Evolutionary conservation across 345 rosid genomes (phyloP).

Genomic region (Arabis hirsuta): DNA sequence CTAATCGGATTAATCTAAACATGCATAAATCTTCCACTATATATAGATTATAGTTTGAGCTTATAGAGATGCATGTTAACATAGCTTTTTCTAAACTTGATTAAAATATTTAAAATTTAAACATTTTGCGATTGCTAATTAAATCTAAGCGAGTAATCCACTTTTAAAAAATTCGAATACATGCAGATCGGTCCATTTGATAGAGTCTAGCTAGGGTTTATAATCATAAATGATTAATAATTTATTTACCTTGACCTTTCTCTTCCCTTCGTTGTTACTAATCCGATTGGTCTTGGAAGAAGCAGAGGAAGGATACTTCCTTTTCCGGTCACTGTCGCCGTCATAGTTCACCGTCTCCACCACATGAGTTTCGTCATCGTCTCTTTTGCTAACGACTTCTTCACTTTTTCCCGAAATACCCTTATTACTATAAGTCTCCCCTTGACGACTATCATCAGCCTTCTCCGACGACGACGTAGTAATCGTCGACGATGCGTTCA

Average conservation of each 20-base stretch:
- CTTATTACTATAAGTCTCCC: slow-evolving; percentile 48
- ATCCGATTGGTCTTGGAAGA: slow-evolving; percentile 42
- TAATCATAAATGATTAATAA: background rate
- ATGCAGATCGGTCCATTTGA: background rate
- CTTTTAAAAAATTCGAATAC: background rate
- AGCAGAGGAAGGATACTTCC: slow-evolving; percentile 54
- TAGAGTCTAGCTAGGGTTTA: slow-evolving; percentile 23
- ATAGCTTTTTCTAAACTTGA: slow-evolving; percentile 3
- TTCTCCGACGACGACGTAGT: slow-evolving; percentile 29
- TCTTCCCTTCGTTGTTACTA: slow-evolving; percentile 33
- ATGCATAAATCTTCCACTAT: background rate
- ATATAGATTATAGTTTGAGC: background rate
- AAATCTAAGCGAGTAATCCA: background rate
- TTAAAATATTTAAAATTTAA: background rate
- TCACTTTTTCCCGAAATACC: slow-evolving; percentile 47
- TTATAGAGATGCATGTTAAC: slow-evolving; percentile 7
- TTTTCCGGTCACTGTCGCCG: slow-evolving; percentile 47
- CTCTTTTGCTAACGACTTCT: slow-evolving; percentile 45
- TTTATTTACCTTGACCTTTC: slow-evolving; percentile 39
- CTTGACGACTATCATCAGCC: slow-evolving; percentile 57
- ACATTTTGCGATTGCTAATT: too few relatives aligned
- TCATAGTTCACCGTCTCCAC: slow-evolving; percentile 32
- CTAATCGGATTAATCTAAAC: background rate
- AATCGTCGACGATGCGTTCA: slow-evolving; percentile 38
- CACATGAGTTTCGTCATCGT: slow-evolving; percentile 15